A percentile compares a stretch with the other conserved stretches of the same genome.
These are phyloP conservation scores for Salix dunnii DNA, from an alignment of 345 rosid species.

Conservation along the genomic window DNA sequence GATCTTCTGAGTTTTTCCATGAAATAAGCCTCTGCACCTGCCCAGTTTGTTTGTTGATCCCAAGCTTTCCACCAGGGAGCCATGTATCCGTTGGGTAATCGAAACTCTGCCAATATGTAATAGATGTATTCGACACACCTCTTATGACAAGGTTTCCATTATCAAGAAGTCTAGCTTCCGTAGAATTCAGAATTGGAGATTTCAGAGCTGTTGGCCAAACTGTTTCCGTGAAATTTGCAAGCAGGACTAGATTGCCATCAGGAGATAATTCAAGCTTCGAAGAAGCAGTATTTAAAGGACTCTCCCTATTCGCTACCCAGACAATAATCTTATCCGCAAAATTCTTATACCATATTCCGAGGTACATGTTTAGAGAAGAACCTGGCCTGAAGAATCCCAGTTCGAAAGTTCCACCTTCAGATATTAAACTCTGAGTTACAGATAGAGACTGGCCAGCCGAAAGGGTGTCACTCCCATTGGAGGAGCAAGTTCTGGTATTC, in stretches of 20 bases:
- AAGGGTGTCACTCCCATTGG: neutral
- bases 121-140: neutral
- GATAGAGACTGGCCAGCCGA: constrained; percentile 1
- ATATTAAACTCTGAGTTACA: constrained; percentile 24
- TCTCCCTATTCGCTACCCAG: constrained; percentile 33
- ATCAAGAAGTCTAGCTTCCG: constrained; percentile 22
- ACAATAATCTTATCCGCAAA: constrained; percentile 8
- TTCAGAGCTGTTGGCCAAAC: constrained; percentile 24
- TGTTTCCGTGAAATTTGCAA: constrained; percentile 2
- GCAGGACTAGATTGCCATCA: constrained; percentile 23
- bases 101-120: constrained; percentile 26
- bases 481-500: no score
- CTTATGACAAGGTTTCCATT: constrained; percentile 25
- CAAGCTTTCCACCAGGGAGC: constrained; percentile 25
- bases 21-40: constrained; percentile 8
- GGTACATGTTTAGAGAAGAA: constrained; percentile 14
- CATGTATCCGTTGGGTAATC: constrained; percentile 27
- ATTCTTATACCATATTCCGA: constrained; percentile 30
- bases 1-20: constrained; percentile 26
- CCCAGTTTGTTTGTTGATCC: constrained; percentile 12
- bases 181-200: constrained; percentile 1
- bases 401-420: constrained; percentile 4
- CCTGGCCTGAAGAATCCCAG: constrained; percentile 36
- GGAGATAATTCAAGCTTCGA: constrained; percentile 13
- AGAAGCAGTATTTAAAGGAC: constrained; percentile 9